These are phyloP conservation scores for Fusarium decemcellulare DNA, from an alignment of 2,329 filamentous ascomycete genomes.

Conservation along the genomic window DNA sequence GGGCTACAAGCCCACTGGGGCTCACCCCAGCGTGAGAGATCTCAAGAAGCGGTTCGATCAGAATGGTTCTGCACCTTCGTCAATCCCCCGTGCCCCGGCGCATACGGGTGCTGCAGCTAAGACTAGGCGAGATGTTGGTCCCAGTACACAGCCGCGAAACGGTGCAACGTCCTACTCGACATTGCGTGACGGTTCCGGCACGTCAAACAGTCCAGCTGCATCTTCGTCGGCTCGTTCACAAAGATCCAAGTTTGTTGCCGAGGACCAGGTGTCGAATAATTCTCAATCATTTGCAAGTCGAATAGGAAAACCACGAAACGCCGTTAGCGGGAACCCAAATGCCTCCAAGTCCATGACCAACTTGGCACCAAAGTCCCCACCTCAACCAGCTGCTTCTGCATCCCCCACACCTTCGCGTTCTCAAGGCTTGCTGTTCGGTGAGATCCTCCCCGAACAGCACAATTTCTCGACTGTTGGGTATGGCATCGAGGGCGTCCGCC, in stretches of 20 bases:
- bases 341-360: slow-evolving; percentile 54
- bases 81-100: slow-evolving; percentile 54
- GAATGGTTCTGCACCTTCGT: slow-evolving; percentile 56
- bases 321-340: slow-evolving; percentile 51
- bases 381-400: slow-evolving; percentile 50
- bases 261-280: slow-evolving; percentile 67
- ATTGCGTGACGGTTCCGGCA: slow-evolving; percentile 53
- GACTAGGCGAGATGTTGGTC: slow-evolving; percentile 51
- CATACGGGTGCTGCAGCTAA: slow-evolving; percentile 52
- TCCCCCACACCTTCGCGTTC: slow-evolving; percentile 54
- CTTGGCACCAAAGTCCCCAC: slow-evolving; percentile 50
- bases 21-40: slow-evolving; percentile 83
- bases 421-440: slow-evolving; percentile 79
- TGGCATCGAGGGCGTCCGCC: slow-evolving; percentile 69
- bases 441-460: slow-evolving; percentile 74
- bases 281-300: slow-evolving; percentile 73
- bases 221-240: slow-evolving; percentile 54
- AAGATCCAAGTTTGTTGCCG: slow-evolving; percentile 62
- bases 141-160: slow-evolving; percentile 51
- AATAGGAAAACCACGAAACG: slow-evolving; percentile 65
- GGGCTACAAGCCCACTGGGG: slow-evolving; percentile 50
- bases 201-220: slow-evolving; percentile 35
- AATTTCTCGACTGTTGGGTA: slow-evolving; percentile 68
- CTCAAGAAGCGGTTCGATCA: slow-evolving; percentile 85
- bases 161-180: slow-evolving; percentile 58